Base-by-base conservation (phyloP, 176 grass and related monocot species). In the Calamus simplicifolius region DNA sequence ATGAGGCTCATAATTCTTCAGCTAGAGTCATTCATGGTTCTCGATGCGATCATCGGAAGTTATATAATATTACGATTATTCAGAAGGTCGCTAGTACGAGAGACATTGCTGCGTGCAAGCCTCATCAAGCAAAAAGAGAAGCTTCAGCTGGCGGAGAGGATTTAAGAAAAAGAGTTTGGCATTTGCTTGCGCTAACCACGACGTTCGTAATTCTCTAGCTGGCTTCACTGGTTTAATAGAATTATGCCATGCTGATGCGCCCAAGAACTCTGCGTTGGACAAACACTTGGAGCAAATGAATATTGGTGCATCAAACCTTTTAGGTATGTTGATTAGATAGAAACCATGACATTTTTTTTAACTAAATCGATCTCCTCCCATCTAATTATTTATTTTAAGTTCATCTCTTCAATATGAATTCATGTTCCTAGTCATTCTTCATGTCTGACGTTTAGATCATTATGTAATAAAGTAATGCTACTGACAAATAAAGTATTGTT, bases 81-180 rank as follows among this genome's bases (percentile, higher is more conserved):
- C 16, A 19, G 16, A 38, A 72, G 58, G 4, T 62, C 27, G 4
- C 69, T 17, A 54, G 56, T 65, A 14, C 51, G 57, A 14, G 64
- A 84, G 50, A 64, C 75, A 10, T 5, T 52, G 29, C 56, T 95
- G 16, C 54, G 71, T 27, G 90, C 71, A 8, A 69, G 87, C 13
- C 67, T 90, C 8, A 74, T 84, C 16, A 73, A 31, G 49, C 77
- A 76, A 69, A 86, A 86, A 63, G 86, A 87, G 68, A 80, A 67
- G 35, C 77, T 86, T 15, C 70, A 68, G 50, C 90, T 90, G 51
- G 86, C 82, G 18, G 91, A 95, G 67, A 77, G 77, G 52, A 95
- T 87, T 64, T 56, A 84, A 87, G 90, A 95, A 95, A 63, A 95
- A 95, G 67, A 95, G 77, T 69, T 78, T 90, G n/a, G 80, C 91